Base-by-base conservation (phyloP, 805 yeast species). In the Candida sithepensis region DNA sequence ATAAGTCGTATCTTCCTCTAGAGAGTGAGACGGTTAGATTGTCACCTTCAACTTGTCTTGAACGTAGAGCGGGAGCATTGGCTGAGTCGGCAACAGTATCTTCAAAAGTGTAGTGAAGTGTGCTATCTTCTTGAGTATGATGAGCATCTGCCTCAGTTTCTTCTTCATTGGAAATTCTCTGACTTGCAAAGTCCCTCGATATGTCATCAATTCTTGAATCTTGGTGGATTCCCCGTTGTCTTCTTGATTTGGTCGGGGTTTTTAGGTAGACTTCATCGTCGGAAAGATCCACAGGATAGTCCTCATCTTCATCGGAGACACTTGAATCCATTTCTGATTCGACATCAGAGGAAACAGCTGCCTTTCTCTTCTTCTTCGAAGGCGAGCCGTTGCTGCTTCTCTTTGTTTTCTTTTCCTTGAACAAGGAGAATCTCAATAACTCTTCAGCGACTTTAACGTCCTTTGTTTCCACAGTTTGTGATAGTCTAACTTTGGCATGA, bases 401-500 rank as follows among this genome's bases (percentile, higher is more conserved):
- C 64, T 52, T 67, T 63, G 47, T 60, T 52, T 74, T 72, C 60
- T 54, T 54, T 63, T 88, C 96, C 64, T 85, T 85, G 74, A 91
- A 86, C 54, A 94, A 71, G 0, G 98, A 92, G 65, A 79, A 94
- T 60, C 96, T 78, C 54, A 94, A 72, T 61, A 94, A 67, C 57
- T 84, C 84, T 56, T 88, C 92, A 4, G 99, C 99, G 34, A 87
- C 85, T 53, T 74, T 69, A 2, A 97, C 96, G 67, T 94, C 99
- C 53, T 75, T 75, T 19, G 77, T 75, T 28, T 84, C 88, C 16
- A 94, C 85, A 1, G 79, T 75, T 56, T 78, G 80, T 20, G 96
- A 85, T 48, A 94, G 72, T 57, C 98, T 78, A n/a, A 92, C 88
- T 66, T 94, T 92, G 10, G 98, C 98, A 67, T 94, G 98, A 0